phyloP scores from a whole-genome alignment of 108 stramenopile genomes.

The Cyclotella atomus region DNA sequence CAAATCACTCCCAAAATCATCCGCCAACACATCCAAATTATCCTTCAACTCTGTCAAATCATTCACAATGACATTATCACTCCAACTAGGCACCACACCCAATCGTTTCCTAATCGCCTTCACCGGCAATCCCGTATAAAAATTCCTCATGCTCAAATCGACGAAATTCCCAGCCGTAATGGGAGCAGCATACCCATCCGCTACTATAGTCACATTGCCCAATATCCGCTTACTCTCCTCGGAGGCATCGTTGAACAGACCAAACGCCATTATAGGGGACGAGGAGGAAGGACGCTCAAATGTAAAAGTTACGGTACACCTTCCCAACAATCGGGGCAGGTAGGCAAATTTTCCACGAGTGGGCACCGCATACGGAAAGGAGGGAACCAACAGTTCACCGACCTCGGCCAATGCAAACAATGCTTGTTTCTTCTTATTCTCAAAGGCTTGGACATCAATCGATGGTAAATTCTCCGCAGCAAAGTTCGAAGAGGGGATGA shows the following conservation, averaged over 20 bases:
- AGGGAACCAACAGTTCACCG: conserved; percentile 71
- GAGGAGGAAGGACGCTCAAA: conserved; percentile 53
- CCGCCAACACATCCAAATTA: conserved; percentile 48
- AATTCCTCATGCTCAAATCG: conserved; percentile 76
- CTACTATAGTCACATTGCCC: conserved; percentile 84
- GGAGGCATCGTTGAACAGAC: conserved; percentile 11
- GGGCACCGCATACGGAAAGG: conserved; percentile 76
- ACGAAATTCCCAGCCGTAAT: conserved; percentile 87
- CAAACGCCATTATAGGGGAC: conserved; percentile 22
- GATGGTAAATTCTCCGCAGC: conserved; percentile 13
- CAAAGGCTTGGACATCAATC: conserved; percentile 35
- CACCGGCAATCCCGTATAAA: conserved; percentile 82
- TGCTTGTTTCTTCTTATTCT: conserved; percentile 43
- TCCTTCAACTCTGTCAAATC: conserved; percentile 56
- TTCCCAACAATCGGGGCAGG: conserved; percentile 75
- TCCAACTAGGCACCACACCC: conserved; percentile 49
- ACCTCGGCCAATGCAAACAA: conserved; percentile 69
- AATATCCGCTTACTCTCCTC: conserved; percentile 46
- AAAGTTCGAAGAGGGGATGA: background rate
- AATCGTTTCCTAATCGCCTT: conserved; percentile 65
- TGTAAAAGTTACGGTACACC: conserved; percentile 77
- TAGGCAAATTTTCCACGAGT: conserved; percentile 77
- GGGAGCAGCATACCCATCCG: conserved; percentile 86
- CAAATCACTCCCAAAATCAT: conserved; percentile 44
- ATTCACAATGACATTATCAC: conserved; percentile 54